These are phyloP conservation scores for Globisporangium iwayamae DNA, from an alignment of 352 stramenopile species.

Conservation along the genomic window DNA sequence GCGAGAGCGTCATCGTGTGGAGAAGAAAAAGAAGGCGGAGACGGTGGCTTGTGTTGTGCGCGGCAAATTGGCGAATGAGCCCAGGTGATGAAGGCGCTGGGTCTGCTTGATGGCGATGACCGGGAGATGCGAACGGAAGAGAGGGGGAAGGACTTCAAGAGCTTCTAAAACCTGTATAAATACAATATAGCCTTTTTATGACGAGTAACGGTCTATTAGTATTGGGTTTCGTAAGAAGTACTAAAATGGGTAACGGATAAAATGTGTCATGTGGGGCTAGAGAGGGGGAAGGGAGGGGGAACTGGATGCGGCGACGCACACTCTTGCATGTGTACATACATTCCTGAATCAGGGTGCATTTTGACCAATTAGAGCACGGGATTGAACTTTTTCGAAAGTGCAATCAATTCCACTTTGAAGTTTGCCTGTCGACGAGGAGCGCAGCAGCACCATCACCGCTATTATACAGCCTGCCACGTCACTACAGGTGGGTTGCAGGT, in stretches of 20 bases:
- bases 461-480: too few relatives aligned
- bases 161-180: not conserved
- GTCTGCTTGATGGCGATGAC: not conserved
- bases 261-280: not conserved
- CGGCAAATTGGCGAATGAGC: constrained; percentile 7
- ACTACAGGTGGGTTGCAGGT: too few relatives aligned
- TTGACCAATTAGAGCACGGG: constrained; percentile 2
- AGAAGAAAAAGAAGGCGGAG: not conserved
- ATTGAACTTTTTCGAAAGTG: too few relatives aligned
- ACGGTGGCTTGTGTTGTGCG: not conserved
- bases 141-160: not conserved
- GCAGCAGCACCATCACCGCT: too few relatives aligned
- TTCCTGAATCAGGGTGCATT: constrained; percentile 7
- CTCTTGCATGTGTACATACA: not conserved
- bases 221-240: not conserved
- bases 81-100: not conserved
- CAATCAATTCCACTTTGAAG: too few relatives aligned
- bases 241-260: too few relatives aligned
- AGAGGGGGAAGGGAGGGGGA: not conserved
- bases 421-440: too few relatives aligned
- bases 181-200: too few relatives aligned
- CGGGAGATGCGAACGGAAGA: not conserved
- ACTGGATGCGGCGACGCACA: not conserved
- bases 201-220: not conserved
- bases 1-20: constrained; percentile 11